Base-by-base conservation (phyloP, 768 basidiomycete genomes). In the Lactifluus volemus region DNA sequence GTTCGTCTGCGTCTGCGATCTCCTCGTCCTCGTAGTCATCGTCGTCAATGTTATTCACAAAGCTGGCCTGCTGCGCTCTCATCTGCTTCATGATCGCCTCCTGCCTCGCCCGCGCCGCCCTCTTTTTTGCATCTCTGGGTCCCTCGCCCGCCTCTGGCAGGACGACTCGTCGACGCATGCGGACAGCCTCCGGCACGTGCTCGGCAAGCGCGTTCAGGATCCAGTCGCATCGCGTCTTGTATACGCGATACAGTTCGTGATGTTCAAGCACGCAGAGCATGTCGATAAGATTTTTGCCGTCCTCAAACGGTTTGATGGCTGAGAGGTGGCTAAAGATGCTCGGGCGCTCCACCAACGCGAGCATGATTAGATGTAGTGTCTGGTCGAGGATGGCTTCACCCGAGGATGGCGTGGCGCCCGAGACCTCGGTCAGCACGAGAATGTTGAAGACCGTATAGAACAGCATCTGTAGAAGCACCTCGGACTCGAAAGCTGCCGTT, bases 21-120 rank as follows among this genome's bases (percentile, higher is more conserved):
- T 82, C 80, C 1, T 82, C 82, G 5, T 90, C 90, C 6, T 86
- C 86, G 17, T 84, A 84, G 38, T 88, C 88, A 25, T 83, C 81
- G 30, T 80, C 81, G 53, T 90, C 88, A 60, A 89, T 86, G 65
- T 86, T 88, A 69, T 83, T 79, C 3, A 90, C 84, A 71, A 95
- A 92, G 65, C 85, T 88, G 34, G 85, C 86, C 69, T 98, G 95
- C 68, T 94, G 90, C 29, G 86, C 86, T 68, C 91, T 92, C 84
- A 98, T 98, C 74, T 97, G 87, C 68, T 85, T 83, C 92, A 99
- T 91, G 68, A 99, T 91, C 0, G 89, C 88, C 62, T 88, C 90
- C 71, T 97, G 89, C n/a, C 95, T 79, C 12, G 84, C 89, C 71
- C 93, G 92, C 8, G 91, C 93, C 5, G 93, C 91, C 32, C 78